A percentile compares a stretch with the other conserved stretches of the same genome.
phyloP scores from a whole-genome alignment of 2,329 filamentous ascomycete species.

The Cercospora sojina region DNA sequence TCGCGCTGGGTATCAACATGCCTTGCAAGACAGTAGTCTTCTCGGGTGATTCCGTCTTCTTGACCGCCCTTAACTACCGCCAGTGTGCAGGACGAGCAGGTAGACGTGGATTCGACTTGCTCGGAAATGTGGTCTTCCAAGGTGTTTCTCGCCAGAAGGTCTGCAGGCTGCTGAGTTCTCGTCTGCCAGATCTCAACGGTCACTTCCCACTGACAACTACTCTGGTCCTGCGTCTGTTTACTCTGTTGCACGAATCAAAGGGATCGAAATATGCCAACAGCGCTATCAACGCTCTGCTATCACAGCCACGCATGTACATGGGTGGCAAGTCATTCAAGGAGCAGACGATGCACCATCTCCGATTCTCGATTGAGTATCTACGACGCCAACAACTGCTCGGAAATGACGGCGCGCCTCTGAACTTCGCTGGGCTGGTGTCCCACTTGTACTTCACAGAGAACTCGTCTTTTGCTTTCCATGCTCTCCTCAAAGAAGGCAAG shows the following conservation, averaged over 20 bases:
- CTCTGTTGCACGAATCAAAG: conserved; percentile 64
- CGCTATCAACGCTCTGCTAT: conserved; percentile 65
- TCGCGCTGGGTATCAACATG: conserved; percentile 79
- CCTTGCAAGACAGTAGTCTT: conserved; percentile 81
- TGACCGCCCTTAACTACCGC: conserved; percentile 73
- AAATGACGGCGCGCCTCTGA: conserved; percentile 61
- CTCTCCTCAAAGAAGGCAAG: conserved; percentile 63
- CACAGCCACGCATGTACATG: conserved; percentile 68
- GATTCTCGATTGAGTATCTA: conserved; percentile 79
- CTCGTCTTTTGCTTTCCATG: conserved; percentile 73
- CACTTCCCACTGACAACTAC: conserved; percentile 78
- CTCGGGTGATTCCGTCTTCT: conserved; percentile 67
- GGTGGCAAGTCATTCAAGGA: conserved; percentile 67
- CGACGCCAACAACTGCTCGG: conserved; percentile 67
- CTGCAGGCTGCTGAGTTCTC: conserved; percentile 68
- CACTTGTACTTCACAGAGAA: conserved; percentile 78
- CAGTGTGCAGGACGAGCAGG: conserved; percentile 76
- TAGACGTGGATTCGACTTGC: conserved; percentile 74
- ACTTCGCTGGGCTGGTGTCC: conserved; percentile 68
- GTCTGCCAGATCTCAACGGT: conserved; percentile 70
- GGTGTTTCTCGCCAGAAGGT: conserved; percentile 61
- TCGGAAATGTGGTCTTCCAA: conserved; percentile 80
- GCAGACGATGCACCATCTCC: conserved; percentile 70
- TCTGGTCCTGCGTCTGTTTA: conserved; percentile 67
- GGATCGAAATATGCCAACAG: conserved; percentile 61